A percentile compares a stretch with the other conserved stretches of the same genome.
Evolutionary conservation across 2,329 filamentous ascomycete genomes (phyloP).

Genomic region (Epichloe scottii): DNA sequence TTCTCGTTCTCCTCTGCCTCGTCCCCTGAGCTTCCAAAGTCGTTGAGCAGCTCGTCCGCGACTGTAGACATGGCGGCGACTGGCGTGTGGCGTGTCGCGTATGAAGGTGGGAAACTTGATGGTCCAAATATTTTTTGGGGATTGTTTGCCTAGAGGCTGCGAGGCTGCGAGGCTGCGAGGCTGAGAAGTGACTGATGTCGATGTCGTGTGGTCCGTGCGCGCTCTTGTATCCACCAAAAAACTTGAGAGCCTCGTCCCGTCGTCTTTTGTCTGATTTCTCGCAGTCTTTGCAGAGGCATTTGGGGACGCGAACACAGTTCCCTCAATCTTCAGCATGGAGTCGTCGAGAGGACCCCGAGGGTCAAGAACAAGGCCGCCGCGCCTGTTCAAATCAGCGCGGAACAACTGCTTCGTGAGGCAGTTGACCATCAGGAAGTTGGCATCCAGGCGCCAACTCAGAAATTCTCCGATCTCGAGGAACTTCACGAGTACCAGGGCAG

Average conservation of each 20-base stretch:
- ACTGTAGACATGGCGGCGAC: conserved; percentile 63
- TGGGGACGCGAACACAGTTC: background rate
- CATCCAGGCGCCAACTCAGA: conserved; percentile 81
- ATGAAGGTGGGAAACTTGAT: background rate
- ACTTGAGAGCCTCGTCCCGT: background rate
- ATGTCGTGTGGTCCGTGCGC: conserved; percentile 7
- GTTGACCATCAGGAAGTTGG: conserved; percentile 89
- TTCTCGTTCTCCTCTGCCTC: conserved; percentile 54
- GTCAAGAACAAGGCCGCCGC: conserved; percentile 98
- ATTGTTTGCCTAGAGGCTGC: background rate
- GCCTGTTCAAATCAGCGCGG: conserved; percentile 83
- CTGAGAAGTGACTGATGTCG: conserved; percentile 12
- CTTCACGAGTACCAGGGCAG: conserved; percentile 94
- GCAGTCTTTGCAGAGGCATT: background rate
- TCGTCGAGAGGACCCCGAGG: conserved; percentile 80
- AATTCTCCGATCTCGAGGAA: conserved; percentile 93
- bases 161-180: conserved; percentile 17
- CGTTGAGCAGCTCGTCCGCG: conserved; percentile 83
- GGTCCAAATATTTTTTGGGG: conserved; percentile 10
- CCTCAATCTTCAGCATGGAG: conserved; percentile 52
- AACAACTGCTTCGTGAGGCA: conserved; percentile 92
- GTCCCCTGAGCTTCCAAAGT: conserved; percentile 52
- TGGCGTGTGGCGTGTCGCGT: background rate
- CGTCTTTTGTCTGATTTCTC: conserved; percentile 5
- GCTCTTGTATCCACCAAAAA: background rate